These are phyloP conservation scores for Uronychia setigera DNA, from an alignment of 73 alveolate genomes.

Conservation along the genomic window DNA sequence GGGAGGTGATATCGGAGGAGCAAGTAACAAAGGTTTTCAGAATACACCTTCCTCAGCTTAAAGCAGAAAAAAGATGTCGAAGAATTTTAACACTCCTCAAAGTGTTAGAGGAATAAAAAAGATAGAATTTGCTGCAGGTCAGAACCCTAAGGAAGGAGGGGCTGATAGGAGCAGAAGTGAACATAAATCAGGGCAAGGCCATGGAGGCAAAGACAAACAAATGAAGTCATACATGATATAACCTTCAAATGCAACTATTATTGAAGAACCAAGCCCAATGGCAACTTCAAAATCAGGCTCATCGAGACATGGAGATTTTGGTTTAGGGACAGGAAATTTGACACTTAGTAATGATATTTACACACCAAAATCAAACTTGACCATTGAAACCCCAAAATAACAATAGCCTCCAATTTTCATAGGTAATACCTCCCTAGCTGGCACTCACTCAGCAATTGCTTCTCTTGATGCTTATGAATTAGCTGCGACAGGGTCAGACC, in stretches of 20 bases:
- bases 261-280: slow-evolving; percentile 56
- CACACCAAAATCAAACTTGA: slow-evolving; percentile 8
- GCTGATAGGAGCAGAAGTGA: neutral
- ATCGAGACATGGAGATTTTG: slow-evolving; percentile 10
- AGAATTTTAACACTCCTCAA: slow-evolving; percentile 52
- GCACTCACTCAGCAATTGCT: neutral
- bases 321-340: neutral
- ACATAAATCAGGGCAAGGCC: neutral
- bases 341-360: neutral
- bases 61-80: neutral
- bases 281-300: slow-evolving; percentile 42
- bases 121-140: slow-evolving; percentile 33
- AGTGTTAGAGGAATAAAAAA: slow-evolving; percentile 58
- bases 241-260: slow-evolving; percentile 31
- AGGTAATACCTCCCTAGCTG: slow-evolving; percentile 10
- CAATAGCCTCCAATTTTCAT: neutral
- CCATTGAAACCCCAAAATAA: slow-evolving; percentile 15
- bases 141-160: slow-evolving; percentile 2
- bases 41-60: neutral
- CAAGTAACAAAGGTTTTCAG: neutral
- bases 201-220: slow-evolving; percentile 4
- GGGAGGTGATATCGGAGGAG: neutral
- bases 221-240: slow-evolving; percentile 11
- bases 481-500: neutral
- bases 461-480: slow-evolving; percentile 1